Evolutionary conservation across 345 rosid species (phyloP).

Genomic region (Eucalyptus cloeziana): DNA sequence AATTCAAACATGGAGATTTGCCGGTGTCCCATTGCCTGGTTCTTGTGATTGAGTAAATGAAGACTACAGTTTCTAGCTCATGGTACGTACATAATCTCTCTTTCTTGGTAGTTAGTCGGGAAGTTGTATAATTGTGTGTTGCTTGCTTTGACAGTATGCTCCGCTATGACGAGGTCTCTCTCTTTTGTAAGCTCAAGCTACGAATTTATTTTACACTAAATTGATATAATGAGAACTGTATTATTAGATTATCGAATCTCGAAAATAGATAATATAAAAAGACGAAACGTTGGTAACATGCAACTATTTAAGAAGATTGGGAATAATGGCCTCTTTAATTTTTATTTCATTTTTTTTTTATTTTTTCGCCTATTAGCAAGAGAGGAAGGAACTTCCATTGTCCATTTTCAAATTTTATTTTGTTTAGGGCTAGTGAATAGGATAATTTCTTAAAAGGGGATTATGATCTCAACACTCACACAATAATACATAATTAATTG

Average conservation of each 20-base stretch:
- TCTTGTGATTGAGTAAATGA: background rate
- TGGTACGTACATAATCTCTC: background rate
- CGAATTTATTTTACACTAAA: no score
- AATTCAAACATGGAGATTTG: background rate
- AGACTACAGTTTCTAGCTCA: background rate
- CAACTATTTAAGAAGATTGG: background rate
- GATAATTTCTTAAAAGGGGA: background rate
- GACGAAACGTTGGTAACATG: background rate
- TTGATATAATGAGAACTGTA: background rate
- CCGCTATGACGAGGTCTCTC: background rate
- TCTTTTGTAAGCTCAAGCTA: no score
- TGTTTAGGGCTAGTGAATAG: background rate
- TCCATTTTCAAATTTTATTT: background rate
- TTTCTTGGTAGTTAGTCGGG: background rate
- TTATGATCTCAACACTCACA: background rate
- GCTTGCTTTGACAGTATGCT: background rate
- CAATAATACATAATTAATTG: background rate
- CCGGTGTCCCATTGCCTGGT: background rate
- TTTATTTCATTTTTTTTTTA: no score
- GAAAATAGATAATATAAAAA: no score
- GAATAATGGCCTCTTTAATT: no score
- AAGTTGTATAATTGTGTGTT: background rate
- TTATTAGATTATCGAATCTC: no score
- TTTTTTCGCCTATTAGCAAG: background rate
- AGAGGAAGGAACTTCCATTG: background rate